Base-by-base conservation (phyloP, 306 rosid genomes). In the Lathyrus oleraceus region DNA sequence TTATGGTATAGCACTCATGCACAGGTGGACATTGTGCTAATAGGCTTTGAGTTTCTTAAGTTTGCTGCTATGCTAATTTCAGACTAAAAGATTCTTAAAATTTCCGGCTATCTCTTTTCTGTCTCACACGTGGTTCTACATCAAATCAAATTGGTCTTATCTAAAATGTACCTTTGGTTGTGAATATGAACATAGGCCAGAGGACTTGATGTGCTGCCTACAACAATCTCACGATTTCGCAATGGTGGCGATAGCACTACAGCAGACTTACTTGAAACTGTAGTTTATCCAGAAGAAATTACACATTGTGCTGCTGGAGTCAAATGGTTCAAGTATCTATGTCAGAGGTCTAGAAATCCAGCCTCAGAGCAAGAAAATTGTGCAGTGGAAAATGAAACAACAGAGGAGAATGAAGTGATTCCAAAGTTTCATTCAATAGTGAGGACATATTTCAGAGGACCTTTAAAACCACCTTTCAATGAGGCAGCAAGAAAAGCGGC, bases 271-370 rank as follows among this genome's bases (percentile, higher is more conserved):
- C 83, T 92, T 25, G 98, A 89, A 83, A 86, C 71, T 7, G 88
- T 89, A 71, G 83, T 92, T 58, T 88, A 88, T 68, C 93, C 93
- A 2, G 98, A 92, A 67, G 98, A 92, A 80, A 84, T 89, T 13
- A 88, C 89, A 44, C 96, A 92, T 62, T 92, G 98, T 63, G 89
- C 93, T 44, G 93, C 93, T 49, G 98, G 98, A 30, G 87, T 92
- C 30, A 86, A 74, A 67, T 89, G 96, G 98, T 92, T 92, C 80
- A 87, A 68, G 63, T 89, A 87, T 69, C 80, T 87, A 53, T 89
- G 87, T 82, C 65, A 54, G 70, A 81, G 91, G 81, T 23, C 70
- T 16, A 48, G 28, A 20, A 69, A 79, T 17, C 68, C 54, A 2
- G 58, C 32, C 53, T 20, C 67, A 19, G 65, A 72, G 49, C 23